Evolutionary conservation across 1,139 yeast genomes (phyloP).

Genomic region (Pichia sp.): DNA sequence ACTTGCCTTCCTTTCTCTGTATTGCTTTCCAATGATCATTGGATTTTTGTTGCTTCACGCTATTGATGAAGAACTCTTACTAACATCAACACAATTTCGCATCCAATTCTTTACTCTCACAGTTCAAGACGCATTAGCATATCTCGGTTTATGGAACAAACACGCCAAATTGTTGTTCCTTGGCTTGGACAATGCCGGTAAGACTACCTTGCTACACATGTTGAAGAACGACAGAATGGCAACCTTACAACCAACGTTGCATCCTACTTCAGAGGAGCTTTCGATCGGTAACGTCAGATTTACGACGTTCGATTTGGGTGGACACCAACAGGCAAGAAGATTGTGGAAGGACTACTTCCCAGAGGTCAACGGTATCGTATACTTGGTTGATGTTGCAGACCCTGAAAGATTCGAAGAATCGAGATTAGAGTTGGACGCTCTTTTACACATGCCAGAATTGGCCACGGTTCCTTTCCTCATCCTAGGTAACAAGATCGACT

Average conservation of each 20-base stretch:
- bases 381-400: conserved; percentile 95
- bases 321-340: conserved; percentile 98
- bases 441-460: conserved; percentile 88
- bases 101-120: background rate
- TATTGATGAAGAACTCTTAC: background rate
- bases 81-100: background rate
- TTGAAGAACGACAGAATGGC: conserved; percentile 96
- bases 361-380: conserved; percentile 95
- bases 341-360: conserved; percentile 99
- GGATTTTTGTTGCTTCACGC: no score
- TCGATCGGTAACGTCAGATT: conserved; percentile 95
- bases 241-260: conserved; percentile 94
- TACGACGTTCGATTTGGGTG: conserved; percentile 98
- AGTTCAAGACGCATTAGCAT: conserved; percentile 91
- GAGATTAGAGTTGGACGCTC: conserved; percentile 88
- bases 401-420: conserved; percentile 93
- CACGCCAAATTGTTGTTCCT: conserved; percentile 93
- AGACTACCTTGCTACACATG: conserved; percentile 95
- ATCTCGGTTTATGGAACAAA: conserved; percentile 94
- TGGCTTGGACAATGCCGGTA: conserved; percentile 98
- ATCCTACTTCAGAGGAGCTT: conserved; percentile 96
- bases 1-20: background rate
- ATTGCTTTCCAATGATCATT: background rate
- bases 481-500: conserved; percentile 95
- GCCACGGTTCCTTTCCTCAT: conserved; percentile 84